Base-by-base conservation (phyloP, 306 rosid species). In the Cucurbita maxima region DNA sequence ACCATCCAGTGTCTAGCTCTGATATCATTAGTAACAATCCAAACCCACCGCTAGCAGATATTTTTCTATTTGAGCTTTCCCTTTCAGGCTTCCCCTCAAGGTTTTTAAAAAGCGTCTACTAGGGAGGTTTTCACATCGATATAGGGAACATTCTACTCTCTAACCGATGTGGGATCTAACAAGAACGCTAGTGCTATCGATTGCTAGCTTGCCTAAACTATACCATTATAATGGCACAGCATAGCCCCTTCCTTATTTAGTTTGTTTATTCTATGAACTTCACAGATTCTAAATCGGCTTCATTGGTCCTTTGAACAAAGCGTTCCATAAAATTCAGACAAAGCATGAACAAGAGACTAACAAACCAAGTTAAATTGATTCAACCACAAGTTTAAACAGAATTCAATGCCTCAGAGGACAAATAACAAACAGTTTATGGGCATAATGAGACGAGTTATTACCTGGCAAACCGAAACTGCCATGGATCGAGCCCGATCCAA, bases 401-500 rank as follows among this genome's bases (percentile, higher is more conserved):
- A 47, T 20, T 20, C 51, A 37, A 40, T 48, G 43, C 54, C 30
- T 50, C 40, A 69, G 25, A 60, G 48, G 44, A 78, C 53, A 48
- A 57, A 3, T 56, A 40, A 57, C 50, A 15, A 34, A 59, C 19
- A 57, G 54, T 75, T 59, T 3, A 14, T 61, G 30, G 36, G 36
- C 47, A 62, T 5, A 75, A 71, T 4, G 8, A n/a, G 50, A 77
- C 5, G 34, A 19, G 54, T 18, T 19, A 40, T n/a, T 77, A 86
- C 85, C 97, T 94, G 92, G 64, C 92, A 91, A 60, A 91, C 92
- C 0, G 89, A 85, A 44, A 81, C 62, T 1, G 97, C 99, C 79
- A 90, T 94, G 11, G 85, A 84, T 69, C 90, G 86, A 0, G 97
- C 95, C 50, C 99, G 97, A 88, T 81, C 93, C 82, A 91, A 71